phyloP scores from a whole-genome alignment of 805 yeast species.

The Cephaloascus albidus region DNA sequence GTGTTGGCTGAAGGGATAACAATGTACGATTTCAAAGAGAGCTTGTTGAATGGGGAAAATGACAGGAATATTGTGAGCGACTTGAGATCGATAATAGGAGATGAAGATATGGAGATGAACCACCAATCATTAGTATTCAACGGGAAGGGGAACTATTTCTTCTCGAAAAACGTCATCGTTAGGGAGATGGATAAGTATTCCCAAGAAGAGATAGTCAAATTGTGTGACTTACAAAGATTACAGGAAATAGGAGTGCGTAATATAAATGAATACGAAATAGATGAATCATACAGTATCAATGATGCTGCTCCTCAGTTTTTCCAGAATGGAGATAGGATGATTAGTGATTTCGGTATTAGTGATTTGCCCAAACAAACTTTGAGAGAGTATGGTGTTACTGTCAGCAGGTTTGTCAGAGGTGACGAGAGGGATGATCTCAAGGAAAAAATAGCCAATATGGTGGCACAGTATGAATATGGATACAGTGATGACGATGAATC shows the following conservation, averaged over 20 bases:
- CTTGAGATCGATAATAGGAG: slow-evolving; percentile 10
- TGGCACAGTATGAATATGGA: slow-evolving; percentile 41
- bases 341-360: slow-evolving; percentile 9
- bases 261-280: background rate
- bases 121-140: slow-evolving; percentile 3
- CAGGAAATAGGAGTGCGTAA: background rate
- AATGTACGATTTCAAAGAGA: slow-evolving; percentile 36
- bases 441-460: slow-evolving; percentile 34
- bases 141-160: background rate
- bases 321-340: slow-evolving; percentile 2
- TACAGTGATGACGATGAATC: slow-evolving; percentile 26
- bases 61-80: slow-evolving; percentile 39
- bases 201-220: background rate
- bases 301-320: slow-evolving; percentile 2
- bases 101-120: background rate
- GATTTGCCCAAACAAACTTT: slow-evolving; percentile 7
- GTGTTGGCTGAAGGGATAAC: slow-evolving; percentile 27
- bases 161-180: background rate
- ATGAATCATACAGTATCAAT: background rate
- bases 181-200: background rate
- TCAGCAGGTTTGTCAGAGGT: slow-evolving; percentile 14
- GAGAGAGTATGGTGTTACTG: slow-evolving; percentile 13
- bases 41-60: slow-evolving; percentile 29
- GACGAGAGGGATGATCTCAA: slow-evolving; percentile 49
- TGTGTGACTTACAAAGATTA: background rate